Base-by-base conservation (phyloP, 1,284 basidiomycete species). In the Ceratobasidium sp. region DNA sequence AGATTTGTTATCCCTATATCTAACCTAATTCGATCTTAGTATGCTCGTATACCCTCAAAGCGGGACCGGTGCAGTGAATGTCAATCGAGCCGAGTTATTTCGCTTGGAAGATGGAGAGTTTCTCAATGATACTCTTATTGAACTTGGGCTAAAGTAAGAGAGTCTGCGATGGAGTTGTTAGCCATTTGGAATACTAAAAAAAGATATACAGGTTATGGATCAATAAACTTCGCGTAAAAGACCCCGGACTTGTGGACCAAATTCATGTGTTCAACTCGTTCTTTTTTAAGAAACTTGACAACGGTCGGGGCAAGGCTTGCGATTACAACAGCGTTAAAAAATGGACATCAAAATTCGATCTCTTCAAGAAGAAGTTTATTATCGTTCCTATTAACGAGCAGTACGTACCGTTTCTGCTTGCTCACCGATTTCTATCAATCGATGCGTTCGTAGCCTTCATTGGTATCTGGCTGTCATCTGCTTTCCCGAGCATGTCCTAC, bases 391-490 rank as follows among this genome's bases (percentile, higher is more conserved):
- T 99, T 86, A 98, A 99, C 83, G 98, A 99, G 85, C 89, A 97
- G 94, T 97, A 84, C 77, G 91, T 85, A 5, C 6, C 26, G 44
- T 28, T 44, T 51, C 23, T 67, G n/a, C 77, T 44, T 77, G 4
- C 23, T 26, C 20, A 23, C 10, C 39, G 15, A 12, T 58, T 58
- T n/a, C 10, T 58, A 13, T 58, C 9, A 12, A 58, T 80, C 23
- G 44, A 58, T 42, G 4, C 23, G 23, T 23, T 68, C 58, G 23
- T 81, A 97, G 96, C 82, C 86, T 96, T 63, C 98, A 99, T 86
- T 99, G 98, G 98, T 99, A 98, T 84, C 89, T 99, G 28, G 97
- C 95, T 7, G 91, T 99, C 81, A 97, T 99, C 81, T 93, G 92
- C 85, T 93, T 95, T 79, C 97, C 98, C 0, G 90, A 90, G 70